Evolutionary conservation across 163 green algal species (phyloP).

Genomic region (Volvox carteri): DNA sequence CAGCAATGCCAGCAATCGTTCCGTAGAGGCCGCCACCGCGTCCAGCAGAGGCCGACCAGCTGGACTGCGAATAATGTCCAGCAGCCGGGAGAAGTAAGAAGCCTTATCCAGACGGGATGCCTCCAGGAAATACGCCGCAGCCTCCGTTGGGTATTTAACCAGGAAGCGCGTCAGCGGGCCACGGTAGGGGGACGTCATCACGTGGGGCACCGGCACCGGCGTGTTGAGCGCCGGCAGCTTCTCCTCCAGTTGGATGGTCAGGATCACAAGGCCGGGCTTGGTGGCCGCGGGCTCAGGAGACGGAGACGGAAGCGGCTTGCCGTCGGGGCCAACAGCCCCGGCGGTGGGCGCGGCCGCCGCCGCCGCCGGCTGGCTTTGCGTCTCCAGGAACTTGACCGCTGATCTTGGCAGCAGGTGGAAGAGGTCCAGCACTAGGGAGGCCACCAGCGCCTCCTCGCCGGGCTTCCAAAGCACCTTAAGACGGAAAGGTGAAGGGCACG

Average conservation of each 20-base stretch:
- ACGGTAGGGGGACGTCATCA: slow-evolving; percentile 90
- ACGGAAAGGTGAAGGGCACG: too few relatives aligned
- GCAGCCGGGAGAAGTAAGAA: slow-evolving; percentile 84
- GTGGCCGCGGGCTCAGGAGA: slow-evolving; percentile 50
- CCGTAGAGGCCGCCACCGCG: slow-evolving; percentile 63
- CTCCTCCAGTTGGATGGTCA: slow-evolving; percentile 95
- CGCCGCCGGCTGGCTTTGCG: slow-evolving; percentile 47
- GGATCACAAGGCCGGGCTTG: slow-evolving; percentile 88
- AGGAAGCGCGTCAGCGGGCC: slow-evolving; percentile 91
- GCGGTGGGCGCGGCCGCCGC: background rate
- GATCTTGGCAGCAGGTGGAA: slow-evolving; percentile 94
- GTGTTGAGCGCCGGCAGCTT: slow-evolving; percentile 56
- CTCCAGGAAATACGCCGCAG: slow-evolving; percentile 90
- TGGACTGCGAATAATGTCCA: slow-evolving; percentile 71
- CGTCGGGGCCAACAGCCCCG: background rate
- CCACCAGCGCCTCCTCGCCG: slow-evolving; percentile 80
- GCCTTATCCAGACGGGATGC: slow-evolving; percentile 54
- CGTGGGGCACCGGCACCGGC: slow-evolving; percentile 67
- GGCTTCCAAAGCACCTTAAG: slow-evolving; percentile 69
- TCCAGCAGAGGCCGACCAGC: slow-evolving; percentile 70
- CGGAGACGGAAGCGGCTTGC: slow-evolving; percentile 51
- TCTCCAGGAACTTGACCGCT: slow-evolving; percentile 91
- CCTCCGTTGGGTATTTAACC: slow-evolving; percentile 79
- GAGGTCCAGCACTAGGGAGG: slow-evolving; percentile 92
- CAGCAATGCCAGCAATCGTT: slow-evolving; percentile 66